Percentiles rank a stretch among this genome's conserved stretches.
Conservation (phyloP, 2,329 filamentous ascomycete species). For the Colletotrichum sp. region DNA sequence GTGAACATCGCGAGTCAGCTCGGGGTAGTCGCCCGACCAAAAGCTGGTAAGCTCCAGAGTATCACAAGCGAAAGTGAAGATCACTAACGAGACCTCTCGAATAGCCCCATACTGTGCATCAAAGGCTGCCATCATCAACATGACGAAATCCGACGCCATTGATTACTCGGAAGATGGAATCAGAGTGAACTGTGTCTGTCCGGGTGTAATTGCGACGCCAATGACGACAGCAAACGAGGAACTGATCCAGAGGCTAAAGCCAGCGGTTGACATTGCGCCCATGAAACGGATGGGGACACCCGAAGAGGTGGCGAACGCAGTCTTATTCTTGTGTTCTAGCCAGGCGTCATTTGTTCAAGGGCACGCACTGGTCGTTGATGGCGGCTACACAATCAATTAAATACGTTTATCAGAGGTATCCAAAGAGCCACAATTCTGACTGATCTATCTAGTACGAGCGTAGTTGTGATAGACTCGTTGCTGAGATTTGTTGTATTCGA, state of each 20-base stretch:
- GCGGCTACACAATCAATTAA: constrained; percentile 55
- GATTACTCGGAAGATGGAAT: constrained; percentile 53
- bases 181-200: constrained; percentile 64
- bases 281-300: constrained; percentile 56
- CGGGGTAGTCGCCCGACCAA: constrained; percentile 51
- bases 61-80: neutral
- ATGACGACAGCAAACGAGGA: constrained; percentile 48
- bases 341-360: constrained; percentile 58
- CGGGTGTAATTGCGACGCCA: constrained; percentile 64
- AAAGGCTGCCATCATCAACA: constrained; percentile 62
- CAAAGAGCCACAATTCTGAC: neutral
- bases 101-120: constrained; percentile 61
- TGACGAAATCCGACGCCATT: constrained; percentile 62
- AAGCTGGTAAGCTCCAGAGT: constrained; percentile 40
- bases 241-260: constrained; percentile 40
- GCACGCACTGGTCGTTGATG: constrained; percentile 57
- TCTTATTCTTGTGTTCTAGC: constrained; percentile 53
- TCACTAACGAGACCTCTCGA: neutral
- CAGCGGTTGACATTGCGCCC: constrained; percentile 50
- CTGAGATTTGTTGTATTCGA: neutral
- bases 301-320: constrained; percentile 53
- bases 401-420: no score
- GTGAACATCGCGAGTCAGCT: constrained; percentile 60
- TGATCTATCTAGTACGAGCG: neutral
- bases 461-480: neutral